Base-by-base conservation (phyloP, 768 basidiomycete species). In the Coprinopsis sp. region DNA sequence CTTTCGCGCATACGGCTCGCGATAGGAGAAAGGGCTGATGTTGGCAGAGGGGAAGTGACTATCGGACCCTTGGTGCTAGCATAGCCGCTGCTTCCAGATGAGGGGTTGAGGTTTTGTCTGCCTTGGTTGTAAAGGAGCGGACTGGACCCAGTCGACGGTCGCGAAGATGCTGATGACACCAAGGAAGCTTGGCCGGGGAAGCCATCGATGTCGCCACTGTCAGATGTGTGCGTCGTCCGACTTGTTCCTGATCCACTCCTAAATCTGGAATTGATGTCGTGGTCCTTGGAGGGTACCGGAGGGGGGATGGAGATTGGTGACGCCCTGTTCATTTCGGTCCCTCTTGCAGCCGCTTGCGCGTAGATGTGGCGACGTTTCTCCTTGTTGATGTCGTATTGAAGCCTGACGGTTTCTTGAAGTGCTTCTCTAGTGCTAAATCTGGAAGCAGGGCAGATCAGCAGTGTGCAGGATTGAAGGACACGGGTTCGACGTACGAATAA, bases 181-280 rank as follows among this genome's bases (percentile, higher is more conserved):
- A 80, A 61, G 37, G 82, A 77, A 33, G 80, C 74, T 42, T 80
- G 72, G 51, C 75, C 69, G 63, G 52, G 68, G 55, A 60, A 62
- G 51, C 65, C 72, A 44, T 82, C 77, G 27, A 75, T 54, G 46
- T 86, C 85, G 46, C 81, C 84, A 50, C 81, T 85, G 56, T 88
- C 86, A 37, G 86, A 86, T 25, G 85, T 84, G 25, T 76, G 65
- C 12, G 86, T 87, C 7, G 85, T 87, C 42, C 84, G 78, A 66
- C 85, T 88, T 37, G 84, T 84, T 4, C 86, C 86, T 37, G 87
- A 89, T 23, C 87, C 85, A 60, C 87, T 89, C 51, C 88, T 78
- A 71, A 89, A 72, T 49, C 87, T 78, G 5, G 75, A 71, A 27
- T 62, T 60, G 23, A 64, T 51, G 47, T 74, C 69, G 34, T 68